Base-by-base conservation (phyloP, 371 early-diverging fungal species). In the Capniomyces stellatus region DNA sequence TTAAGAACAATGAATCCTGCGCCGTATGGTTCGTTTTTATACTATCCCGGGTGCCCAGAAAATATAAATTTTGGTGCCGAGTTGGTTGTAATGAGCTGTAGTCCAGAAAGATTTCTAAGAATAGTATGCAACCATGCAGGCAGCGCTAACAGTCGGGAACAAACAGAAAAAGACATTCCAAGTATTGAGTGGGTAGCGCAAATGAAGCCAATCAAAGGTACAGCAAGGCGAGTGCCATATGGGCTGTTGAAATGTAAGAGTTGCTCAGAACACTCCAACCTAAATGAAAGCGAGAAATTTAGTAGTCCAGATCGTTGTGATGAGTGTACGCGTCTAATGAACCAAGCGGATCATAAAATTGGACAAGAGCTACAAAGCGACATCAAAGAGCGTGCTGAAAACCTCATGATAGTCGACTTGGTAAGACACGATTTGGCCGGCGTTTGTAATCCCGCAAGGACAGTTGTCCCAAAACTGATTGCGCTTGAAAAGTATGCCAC, bases 191-290 rank as follows among this genome's bases (percentile, higher is more conserved):
- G 81, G 3, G 60, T 67, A 15, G 75, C 85, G 3, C 85, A 83
- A 57, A 92, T 92, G 94, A 91, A 89, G 58, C 97, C 97, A 0
- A 94, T 94, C 68, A 96, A 96, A 62, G 97, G 95, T 0, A 94
- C 97, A 0, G 66, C 82, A 1, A 57, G 72, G 3, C 57, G 63
- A 0, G 3, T 40, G 29, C 21, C 3, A 10, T 40, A 4, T 30
- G 25, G n/a, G 28, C 1, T 10, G 2, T 22, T 19, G 19, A 4
- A 27, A 2, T 48, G 49, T 29, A 44, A 44, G 25, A 4, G 1
- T 13, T 18, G 51, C 18, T 3, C 12, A 18, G 23, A 29, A 35
- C 31, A 28, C 28, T 1, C 46, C 18, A 1, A 3, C 25, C 4
- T 28, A 24, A 15, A 1, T 27, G 48, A n/a, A 2, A 18, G 12